Evolutionary conservation across 768 basidiomycete genomes (phyloP).

Genomic region (Grammothele lineata): DNA sequence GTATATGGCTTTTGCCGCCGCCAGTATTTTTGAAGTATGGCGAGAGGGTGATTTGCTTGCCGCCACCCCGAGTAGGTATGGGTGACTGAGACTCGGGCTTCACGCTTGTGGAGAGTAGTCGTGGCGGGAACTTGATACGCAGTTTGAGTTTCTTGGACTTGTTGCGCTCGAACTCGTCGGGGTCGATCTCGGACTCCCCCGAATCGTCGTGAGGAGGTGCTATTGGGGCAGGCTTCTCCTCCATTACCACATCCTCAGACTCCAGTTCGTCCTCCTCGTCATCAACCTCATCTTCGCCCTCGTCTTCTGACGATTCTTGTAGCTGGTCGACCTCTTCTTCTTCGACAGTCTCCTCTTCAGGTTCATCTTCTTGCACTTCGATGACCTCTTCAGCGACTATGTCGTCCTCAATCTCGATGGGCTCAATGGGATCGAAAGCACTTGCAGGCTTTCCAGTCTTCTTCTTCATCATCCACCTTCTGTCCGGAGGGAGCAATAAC

Average conservation of each 20-base stretch:
- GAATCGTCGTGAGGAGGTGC: conserved; percentile 10
- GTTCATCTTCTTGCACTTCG: conserved; percentile 1
- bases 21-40: conserved; percentile 8
- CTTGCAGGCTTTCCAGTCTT: conserved; percentile 4
- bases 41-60: conserved; percentile 18
- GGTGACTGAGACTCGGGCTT: background rate
- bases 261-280: conserved; percentile 8
- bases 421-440: background rate
- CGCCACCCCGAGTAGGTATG: conserved; percentile 7
- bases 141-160: conserved; percentile 34
- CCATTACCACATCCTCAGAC: conserved; percentile 4
- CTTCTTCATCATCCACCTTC: conserved; percentile 21
- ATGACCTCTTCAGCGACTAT: background rate
- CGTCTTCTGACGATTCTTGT: background rate
- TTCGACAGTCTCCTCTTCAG: conserved; percentile 1
- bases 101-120: conserved; percentile 12
- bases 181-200: conserved; percentile 29
- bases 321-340: conserved; percentile 4
- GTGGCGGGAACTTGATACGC: conserved; percentile 33
- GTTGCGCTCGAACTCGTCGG: conserved; percentile 27
- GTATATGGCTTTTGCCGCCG: conserved; percentile 7
- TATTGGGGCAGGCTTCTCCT: conserved; percentile 1
- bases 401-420: conserved; percentile 6
- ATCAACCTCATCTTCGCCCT: conserved; percentile 8
- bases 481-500: conserved; percentile 66